Conservation (phyloP, 768 basidiomycete genomes). For the Lactifluus hygrophoroides region DNA sequence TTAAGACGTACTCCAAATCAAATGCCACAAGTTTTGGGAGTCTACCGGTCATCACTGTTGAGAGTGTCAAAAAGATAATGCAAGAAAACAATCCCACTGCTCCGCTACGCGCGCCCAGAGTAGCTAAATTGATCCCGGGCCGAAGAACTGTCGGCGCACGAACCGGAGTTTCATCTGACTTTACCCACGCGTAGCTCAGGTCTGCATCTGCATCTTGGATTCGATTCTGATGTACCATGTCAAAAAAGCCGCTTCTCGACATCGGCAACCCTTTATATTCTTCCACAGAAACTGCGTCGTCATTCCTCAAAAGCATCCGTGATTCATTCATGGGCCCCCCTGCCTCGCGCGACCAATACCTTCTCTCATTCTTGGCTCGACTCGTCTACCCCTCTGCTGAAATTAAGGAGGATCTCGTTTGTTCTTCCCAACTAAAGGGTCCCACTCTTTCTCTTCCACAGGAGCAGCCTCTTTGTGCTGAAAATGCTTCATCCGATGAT, state of each 20-base stretch:
- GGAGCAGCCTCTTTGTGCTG: neutral
- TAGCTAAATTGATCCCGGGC: no score
- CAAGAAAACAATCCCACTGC: neutral
- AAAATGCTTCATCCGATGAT: neutral
- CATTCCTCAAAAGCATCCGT: constrained; percentile 4
- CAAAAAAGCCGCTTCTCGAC: neutral
- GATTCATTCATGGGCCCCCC: constrained; percentile 4
- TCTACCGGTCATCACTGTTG: constrained; percentile 22
- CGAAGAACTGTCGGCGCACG: neutral
- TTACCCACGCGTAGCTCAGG: no score
- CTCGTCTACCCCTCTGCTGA: constrained; percentile 9
- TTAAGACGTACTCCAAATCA: constrained; percentile 62
- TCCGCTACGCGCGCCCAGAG: neutral
- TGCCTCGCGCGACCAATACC: constrained; percentile 14
- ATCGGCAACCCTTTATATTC: constrained; percentile 11
- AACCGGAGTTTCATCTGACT: neutral
- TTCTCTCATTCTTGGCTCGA: constrained; percentile 14
- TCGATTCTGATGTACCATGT: neutral
- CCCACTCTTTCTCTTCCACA: neutral
- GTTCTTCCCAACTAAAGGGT: neutral
- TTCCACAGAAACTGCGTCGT: neutral
- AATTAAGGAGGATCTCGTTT: neutral
- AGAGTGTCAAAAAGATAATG: neutral
- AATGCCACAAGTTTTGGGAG: constrained; percentile 67
- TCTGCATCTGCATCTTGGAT: no score